Evolutionary conservation across 192 early-diverging fungal species (phyloP).

Genomic region (Coemansia sp.): DNA sequence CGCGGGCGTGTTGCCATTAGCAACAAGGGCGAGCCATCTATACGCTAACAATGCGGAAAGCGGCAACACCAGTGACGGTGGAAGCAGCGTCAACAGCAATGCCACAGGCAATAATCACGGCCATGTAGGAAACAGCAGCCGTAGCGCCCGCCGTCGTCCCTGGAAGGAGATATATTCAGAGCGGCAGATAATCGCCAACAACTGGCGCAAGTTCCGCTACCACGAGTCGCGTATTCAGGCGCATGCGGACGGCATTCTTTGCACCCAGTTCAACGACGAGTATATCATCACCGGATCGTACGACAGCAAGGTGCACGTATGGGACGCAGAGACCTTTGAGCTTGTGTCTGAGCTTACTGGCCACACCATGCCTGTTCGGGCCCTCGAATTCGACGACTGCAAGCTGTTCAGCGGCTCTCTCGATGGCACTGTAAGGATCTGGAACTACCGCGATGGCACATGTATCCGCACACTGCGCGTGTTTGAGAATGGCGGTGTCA

Average conservation of each 20-base stretch:
- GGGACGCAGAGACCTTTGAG: slow-evolving; percentile 85
- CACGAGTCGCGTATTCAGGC: slow-evolving; percentile 62
- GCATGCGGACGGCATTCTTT: slow-evolving; percentile 90
- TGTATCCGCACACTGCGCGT: slow-evolving; percentile 74
- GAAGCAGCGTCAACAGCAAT: slow-evolving; percentile 17
- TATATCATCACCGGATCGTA: slow-evolving; percentile 85
- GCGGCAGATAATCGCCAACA: slow-evolving; percentile 85
- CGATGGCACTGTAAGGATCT: slow-evolving; percentile 89
- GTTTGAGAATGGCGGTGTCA: slow-evolving; percentile 68
- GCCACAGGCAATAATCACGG: background rate
- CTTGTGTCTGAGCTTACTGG: slow-evolving; percentile 74
- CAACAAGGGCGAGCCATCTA: background rate
- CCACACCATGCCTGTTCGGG: slow-evolving; percentile 83
- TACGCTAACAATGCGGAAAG: slow-evolving; percentile 3
- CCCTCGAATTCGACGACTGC: slow-evolving; percentile 90
- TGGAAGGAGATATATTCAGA: slow-evolving; percentile 98
- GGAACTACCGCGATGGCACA: slow-evolving; percentile 86
- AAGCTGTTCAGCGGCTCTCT: slow-evolving; percentile 92
- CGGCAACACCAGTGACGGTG: slow-evolving; percentile 43
- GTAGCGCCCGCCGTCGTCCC: slow-evolving; percentile 56
- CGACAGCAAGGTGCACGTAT: slow-evolving; percentile 82
- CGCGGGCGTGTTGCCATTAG: background rate
- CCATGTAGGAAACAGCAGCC: background rate
- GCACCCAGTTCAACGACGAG: slow-evolving; percentile 83
- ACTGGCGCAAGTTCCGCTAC: slow-evolving; percentile 88